Evolutionary conservation across 768 basidiomycete genomes (phyloP).

Genomic region (Ephemerocybe angulata): DNA sequence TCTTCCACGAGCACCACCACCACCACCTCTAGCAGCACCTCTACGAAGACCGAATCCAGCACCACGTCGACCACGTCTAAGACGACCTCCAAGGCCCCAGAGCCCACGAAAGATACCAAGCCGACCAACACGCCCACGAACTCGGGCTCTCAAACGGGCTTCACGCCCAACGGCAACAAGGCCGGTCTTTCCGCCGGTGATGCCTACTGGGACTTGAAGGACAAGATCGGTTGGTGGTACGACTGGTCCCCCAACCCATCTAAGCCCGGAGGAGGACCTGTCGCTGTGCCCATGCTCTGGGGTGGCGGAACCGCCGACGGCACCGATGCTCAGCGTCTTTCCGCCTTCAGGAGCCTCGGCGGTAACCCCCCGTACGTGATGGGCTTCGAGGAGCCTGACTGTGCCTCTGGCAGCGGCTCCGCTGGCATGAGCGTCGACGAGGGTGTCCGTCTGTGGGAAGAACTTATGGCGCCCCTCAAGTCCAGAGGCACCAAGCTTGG

Average conservation of each 20-base stretch:
- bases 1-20: too few relatives aligned
- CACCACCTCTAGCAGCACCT: too few relatives aligned
- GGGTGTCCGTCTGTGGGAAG: constrained; percentile 39
- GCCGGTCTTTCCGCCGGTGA: constrained; percentile 47
- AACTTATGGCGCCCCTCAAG: constrained; percentile 38
- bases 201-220: constrained; percentile 34
- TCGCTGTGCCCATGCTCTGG: constrained; percentile 48
- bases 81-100: too few relatives aligned
- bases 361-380: constrained; percentile 36
- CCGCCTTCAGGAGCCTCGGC: constrained; percentile 32
- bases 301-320: constrained; percentile 38
- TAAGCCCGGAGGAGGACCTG: constrained; percentile 37
- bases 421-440: constrained; percentile 41
- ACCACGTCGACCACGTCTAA: too few relatives aligned
- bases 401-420: constrained; percentile 40
- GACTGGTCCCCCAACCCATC: constrained; percentile 45
- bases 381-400: constrained; percentile 48
- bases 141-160: constrained; percentile 10
- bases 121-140: constrained; percentile 7
- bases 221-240: constrained; percentile 49
- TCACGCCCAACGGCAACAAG: constrained; percentile 43
- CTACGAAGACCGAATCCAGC: too few relatives aligned
- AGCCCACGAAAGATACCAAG: too few relatives aligned
- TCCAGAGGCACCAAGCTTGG: constrained; percentile 38
- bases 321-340: constrained; percentile 36